phyloP scores from a whole-genome alignment of 495 filamentous ascomycete genomes.

The Annulohypoxylon moriforme region DNA sequence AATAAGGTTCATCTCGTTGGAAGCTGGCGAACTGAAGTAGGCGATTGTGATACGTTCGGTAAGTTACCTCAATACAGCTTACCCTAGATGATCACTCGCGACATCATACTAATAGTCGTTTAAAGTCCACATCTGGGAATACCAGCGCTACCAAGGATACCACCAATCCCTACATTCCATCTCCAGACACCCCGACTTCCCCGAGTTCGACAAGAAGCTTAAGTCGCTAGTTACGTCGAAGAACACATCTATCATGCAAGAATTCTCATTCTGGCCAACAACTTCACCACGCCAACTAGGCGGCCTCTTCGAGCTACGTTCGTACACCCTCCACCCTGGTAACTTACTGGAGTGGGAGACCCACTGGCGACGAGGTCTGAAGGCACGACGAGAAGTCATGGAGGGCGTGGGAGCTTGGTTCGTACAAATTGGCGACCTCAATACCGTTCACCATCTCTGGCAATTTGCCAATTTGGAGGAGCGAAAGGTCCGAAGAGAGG shows the following conservation, averaged over 20 bases:
- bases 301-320: constrained; percentile 94
- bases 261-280: constrained; percentile 99
- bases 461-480: constrained; percentile 98
- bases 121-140: constrained; percentile 98
- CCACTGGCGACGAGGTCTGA: constrained; percentile 93
- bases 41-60: constrained; percentile 98
- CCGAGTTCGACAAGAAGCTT: constrained; percentile 82
- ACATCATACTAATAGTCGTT: constrained; percentile 22
- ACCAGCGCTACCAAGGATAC: constrained; percentile 96
- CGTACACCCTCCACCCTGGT: constrained; percentile 95
- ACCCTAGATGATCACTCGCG: not conserved
- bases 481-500: constrained; percentile 87
- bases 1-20: constrained; percentile 96
- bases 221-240: constrained; percentile 83
- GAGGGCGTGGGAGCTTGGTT: constrained; percentile 99
- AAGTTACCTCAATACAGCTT: constrained; percentile 43
- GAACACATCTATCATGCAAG: constrained; percentile 94
- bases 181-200: constrained; percentile 79
- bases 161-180: constrained; percentile 91
- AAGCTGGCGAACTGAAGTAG: constrained; percentile 98
- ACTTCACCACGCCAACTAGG: constrained; percentile 89
- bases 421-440: constrained; percentile 96
- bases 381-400: constrained; percentile 94
- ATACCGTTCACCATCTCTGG: constrained; percentile 98
- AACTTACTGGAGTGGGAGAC: constrained; percentile 98